Evolutionary conservation across 805 yeast genomes (phyloP).

Genomic region (Saturnispora bothae): DNA sequence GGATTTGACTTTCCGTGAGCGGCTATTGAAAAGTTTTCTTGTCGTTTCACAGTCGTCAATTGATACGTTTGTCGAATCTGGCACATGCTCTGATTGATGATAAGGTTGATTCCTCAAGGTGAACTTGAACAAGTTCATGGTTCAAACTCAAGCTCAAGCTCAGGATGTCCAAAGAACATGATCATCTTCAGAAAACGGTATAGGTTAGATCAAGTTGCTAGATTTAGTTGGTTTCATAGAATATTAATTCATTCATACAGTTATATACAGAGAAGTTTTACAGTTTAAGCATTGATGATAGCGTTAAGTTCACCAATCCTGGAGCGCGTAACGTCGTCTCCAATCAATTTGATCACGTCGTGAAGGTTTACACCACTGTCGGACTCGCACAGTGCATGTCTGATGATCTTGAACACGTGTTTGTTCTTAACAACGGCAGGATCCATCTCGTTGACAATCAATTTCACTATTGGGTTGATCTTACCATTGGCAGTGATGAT

Average conservation of each 20-base stretch:
- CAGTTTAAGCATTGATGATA: constrained; percentile 2
- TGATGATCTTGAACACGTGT: constrained; percentile 42
- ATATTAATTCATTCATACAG: background rate
- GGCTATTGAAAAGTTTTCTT: too few species aligned
- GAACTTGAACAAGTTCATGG: too few species aligned
- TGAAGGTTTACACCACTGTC: constrained; percentile 62
- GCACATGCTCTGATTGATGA: constrained; percentile 16
- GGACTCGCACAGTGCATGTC: constrained; percentile 64
- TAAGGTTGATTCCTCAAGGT: background rate
- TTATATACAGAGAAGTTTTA: background rate
- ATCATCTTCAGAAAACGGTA: too few species aligned
- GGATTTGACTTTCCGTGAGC: too few species aligned
- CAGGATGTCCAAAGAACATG: too few species aligned
- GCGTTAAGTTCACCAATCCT: constrained; percentile 17
- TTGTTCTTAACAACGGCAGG: constrained; percentile 23
- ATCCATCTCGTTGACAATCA: constrained; percentile 4
- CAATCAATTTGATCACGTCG: constrained; percentile 44
- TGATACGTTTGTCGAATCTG: too few species aligned
- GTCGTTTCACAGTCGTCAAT: too few species aligned
- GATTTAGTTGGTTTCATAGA: too few species aligned
- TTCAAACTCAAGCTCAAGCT: too few species aligned
- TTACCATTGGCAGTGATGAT: constrained; percentile 5
- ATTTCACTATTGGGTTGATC: constrained; percentile 4
- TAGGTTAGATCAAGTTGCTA: too few species aligned
- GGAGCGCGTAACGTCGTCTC: constrained; percentile 27